Conservation (phyloP, 805 yeast genomes). For the Nakazawaea sp. region DNA sequence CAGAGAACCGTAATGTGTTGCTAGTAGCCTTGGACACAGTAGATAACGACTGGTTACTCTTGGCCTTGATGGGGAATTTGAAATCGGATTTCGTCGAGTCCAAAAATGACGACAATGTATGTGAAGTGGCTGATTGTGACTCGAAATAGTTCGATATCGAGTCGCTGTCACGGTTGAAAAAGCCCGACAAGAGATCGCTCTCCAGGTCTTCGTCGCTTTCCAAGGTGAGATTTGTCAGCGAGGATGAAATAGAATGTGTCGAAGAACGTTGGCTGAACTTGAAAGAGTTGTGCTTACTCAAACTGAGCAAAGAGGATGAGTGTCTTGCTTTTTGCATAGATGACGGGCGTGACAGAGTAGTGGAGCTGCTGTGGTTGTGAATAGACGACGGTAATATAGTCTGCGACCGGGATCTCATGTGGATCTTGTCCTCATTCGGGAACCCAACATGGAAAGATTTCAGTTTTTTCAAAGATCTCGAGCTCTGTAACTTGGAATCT, state of each 20-base stretch:
- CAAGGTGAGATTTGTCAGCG: not conserved
- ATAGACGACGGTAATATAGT: slow-evolving; percentile 3
- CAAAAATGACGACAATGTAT: slow-evolving; percentile 8
- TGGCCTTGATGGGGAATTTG: slow-evolving; percentile 5
- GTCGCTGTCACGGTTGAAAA: not conserved
- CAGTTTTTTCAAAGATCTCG: slow-evolving; percentile 24
- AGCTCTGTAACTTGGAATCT: slow-evolving; percentile 20
- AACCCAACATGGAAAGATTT: slow-evolving; percentile 24
- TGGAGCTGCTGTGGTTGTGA: not conserved
- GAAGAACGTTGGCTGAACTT: slow-evolving; percentile 2
- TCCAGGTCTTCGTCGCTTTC: slow-evolving; percentile 7
- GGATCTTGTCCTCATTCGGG: not conserved
- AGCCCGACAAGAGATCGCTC: not conserved
- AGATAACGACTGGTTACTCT: not conserved
- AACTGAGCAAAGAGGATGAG: slow-evolving; percentile 5
- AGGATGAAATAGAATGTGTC: slow-evolving; percentile 3
- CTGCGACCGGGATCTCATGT: slow-evolving; percentile 10
- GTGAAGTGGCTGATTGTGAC: not conserved
- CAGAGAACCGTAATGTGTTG: not conserved
- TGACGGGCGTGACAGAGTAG: slow-evolving; percentile 1
- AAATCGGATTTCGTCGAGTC: slow-evolving; percentile 3
- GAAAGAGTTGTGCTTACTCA: slow-evolving; percentile 7
- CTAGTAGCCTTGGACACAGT: not conserved
- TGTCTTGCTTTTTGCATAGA: slow-evolving; percentile 8
- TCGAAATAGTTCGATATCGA: slow-evolving; percentile 7